Conservation (phyloP, 176 grass and related monocot genomes). For the Eragrostis curvula region DNA sequence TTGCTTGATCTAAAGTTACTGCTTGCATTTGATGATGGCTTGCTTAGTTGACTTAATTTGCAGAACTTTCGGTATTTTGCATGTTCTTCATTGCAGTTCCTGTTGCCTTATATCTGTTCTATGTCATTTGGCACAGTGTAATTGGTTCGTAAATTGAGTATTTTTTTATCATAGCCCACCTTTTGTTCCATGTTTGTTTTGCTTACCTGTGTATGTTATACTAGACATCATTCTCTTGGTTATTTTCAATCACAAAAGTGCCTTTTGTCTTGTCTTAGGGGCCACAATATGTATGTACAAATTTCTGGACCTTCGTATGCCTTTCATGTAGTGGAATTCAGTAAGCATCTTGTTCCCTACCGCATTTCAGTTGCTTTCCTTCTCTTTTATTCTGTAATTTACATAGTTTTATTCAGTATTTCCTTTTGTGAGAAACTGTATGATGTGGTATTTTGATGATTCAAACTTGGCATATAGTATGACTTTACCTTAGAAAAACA, state of each 20-base stretch:
- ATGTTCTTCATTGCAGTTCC: background rate
- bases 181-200: background rate
- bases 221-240: slow-evolving; percentile 20
- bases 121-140: slow-evolving; percentile 1
- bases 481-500: background rate
- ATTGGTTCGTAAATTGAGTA: slow-evolving; percentile 2
- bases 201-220: background rate
- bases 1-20: background rate
- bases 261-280: slow-evolving; percentile 55
- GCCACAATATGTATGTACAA: slow-evolving; percentile 92
- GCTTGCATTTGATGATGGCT: slow-evolving; percentile 20
- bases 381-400: slow-evolving; percentile 11
- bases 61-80: background rate
- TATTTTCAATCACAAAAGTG: background rate
- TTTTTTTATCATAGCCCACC: background rate
- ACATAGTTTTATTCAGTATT: slow-evolving; percentile 16
- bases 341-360: slow-evolving; percentile 61
- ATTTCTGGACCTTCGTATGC: slow-evolving; percentile 97
- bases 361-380: slow-evolving; percentile 13
- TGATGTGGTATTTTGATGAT: slow-evolving; percentile 24
- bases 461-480: slow-evolving; percentile 18
- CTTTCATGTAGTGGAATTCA: slow-evolving; percentile 89
- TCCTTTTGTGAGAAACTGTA: slow-evolving; percentile 5
- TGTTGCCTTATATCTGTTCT: background rate
- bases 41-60: slow-evolving; percentile 20